phyloP scores from a whole-genome alignment of 176 grass and related monocot species.

The Paspalum vaginatum region DNA sequence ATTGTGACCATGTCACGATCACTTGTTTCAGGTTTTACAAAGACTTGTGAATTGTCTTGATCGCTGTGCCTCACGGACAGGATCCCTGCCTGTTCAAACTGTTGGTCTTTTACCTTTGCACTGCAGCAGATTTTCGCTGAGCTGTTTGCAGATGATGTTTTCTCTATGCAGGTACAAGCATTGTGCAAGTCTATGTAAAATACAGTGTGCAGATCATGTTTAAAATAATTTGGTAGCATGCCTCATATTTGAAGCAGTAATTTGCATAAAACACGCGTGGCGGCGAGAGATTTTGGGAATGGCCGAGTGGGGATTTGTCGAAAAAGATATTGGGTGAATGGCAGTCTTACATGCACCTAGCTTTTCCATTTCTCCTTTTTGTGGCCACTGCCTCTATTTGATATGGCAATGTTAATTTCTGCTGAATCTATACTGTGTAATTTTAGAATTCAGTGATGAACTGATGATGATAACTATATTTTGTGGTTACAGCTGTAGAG shows the following conservation, averaged over 20 bases:
- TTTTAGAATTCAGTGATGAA: conserved; percentile 18
- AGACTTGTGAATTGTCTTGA: conserved; percentile 91
- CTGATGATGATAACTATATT: conserved; percentile 7
- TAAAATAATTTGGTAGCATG: conserved; percentile 25
- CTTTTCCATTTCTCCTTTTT: not conserved
- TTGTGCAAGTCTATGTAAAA: not conserved
- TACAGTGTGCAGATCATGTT: conserved; percentile 11
- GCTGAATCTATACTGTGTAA: not conserved
- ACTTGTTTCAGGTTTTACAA: conserved; percentile 80
- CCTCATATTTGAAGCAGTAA: conserved; percentile 13
- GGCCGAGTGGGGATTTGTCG: not conserved
- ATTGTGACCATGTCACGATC: conserved; percentile 20
- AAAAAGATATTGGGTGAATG: conserved; percentile 4
- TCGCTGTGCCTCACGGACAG: conserved; percentile 94
- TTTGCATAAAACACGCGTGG: not conserved
- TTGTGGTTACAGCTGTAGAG: conserved; percentile 62
- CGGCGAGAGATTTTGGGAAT: conserved; percentile 9
- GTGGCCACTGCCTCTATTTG: not conserved
- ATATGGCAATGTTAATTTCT: conserved; percentile 12
- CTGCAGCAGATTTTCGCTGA: conserved; percentile 92
- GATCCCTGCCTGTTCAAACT: conserved; percentile 88
- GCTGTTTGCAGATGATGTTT: conserved; percentile 96
- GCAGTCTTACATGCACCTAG: not conserved
- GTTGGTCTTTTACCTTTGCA: conserved; percentile 88
- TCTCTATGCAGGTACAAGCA: conserved; percentile 84